These are phyloP conservation scores for Naganishia kalamii DNA, from an alignment of 768 basidiomycete species.

Conservation along the genomic window DNA sequence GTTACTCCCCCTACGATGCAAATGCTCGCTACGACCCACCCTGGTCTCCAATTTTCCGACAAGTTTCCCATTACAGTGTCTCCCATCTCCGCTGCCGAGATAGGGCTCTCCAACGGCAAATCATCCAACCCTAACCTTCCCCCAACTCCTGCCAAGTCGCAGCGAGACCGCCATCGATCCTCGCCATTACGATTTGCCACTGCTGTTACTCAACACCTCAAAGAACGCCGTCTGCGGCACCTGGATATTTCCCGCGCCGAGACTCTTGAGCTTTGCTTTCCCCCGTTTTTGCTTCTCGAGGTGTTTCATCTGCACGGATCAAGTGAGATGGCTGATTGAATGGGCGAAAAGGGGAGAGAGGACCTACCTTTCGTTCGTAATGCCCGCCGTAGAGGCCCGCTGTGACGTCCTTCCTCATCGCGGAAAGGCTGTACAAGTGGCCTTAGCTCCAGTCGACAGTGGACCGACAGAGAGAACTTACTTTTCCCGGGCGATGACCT, in stretches of 20 bases:
- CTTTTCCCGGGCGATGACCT: constrained; percentile 82
- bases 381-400: constrained; percentile 93
- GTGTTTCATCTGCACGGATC: constrained; percentile 44
- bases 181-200: neutral
- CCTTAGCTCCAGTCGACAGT: neutral
- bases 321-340: neutral
- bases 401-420: constrained; percentile 69
- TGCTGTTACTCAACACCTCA: constrained; percentile 57
- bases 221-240: constrained; percentile 96
- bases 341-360: neutral
- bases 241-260: constrained; percentile 61
- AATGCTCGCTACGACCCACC: too few relatives aligned
- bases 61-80: too few relatives aligned
- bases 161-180: too few relatives aligned
- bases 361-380: constrained; percentile 83
- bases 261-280: constrained; percentile 78
- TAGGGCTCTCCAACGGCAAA: neutral
- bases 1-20: too few relatives aligned
- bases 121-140: neutral
- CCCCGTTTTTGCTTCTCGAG: constrained; percentile 74
- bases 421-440: constrained; percentile 53
- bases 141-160: too few relatives aligned
- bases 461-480: neutral
- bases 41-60: too few relatives aligned
- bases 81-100: too few relatives aligned